These are phyloP conservation scores for Lipomyces orientalis DNA, from an alignment of 805 yeast genomes.

Conservation along the genomic window DNA sequence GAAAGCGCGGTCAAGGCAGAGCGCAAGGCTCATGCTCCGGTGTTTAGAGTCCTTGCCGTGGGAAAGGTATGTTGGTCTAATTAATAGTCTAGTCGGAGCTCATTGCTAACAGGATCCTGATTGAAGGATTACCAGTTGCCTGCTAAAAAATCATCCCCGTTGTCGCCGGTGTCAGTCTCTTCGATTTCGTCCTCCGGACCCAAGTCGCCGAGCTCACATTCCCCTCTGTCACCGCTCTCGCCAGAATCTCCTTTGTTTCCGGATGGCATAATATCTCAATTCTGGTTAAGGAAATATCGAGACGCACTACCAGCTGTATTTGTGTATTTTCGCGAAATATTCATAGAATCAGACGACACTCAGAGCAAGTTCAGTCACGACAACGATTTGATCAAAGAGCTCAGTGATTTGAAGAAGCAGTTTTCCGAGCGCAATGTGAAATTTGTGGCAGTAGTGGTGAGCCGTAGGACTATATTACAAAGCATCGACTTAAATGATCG, in stretches of 20 bases:
- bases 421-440: constrained; percentile 45
- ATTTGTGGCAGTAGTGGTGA: constrained; percentile 48
- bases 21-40: constrained; percentile 9
- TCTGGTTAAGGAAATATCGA: constrained; percentile 62
- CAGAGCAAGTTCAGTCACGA: constrained; percentile 39
- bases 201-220: constrained; percentile 36
- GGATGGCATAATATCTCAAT: constrained; percentile 50
- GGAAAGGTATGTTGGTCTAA: constrained; percentile 16
- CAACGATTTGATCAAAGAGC: constrained; percentile 48
- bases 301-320: constrained; percentile 56
- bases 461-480: constrained; percentile 41
- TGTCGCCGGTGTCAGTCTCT: constrained; percentile 26
- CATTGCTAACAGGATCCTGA: background rate
- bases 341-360: constrained; percentile 43
- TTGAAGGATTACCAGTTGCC: constrained; percentile 28
- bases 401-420: constrained; percentile 46
- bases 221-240: constrained; percentile 54
- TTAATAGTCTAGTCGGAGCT: background rate
- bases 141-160: constrained; percentile 29
- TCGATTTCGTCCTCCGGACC: constrained; percentile 19
- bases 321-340: constrained; percentile 53
- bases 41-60: constrained; percentile 26
- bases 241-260: constrained; percentile 51
- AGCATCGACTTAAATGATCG: constrained; percentile 48
- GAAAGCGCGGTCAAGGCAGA: constrained; percentile 20